A percentile compares a stretch with the other conserved stretches of the same genome.
Evolutionary conservation across 2,329 filamentous ascomycete species (phyloP).

Genomic region (Kalmusia sp.): DNA sequence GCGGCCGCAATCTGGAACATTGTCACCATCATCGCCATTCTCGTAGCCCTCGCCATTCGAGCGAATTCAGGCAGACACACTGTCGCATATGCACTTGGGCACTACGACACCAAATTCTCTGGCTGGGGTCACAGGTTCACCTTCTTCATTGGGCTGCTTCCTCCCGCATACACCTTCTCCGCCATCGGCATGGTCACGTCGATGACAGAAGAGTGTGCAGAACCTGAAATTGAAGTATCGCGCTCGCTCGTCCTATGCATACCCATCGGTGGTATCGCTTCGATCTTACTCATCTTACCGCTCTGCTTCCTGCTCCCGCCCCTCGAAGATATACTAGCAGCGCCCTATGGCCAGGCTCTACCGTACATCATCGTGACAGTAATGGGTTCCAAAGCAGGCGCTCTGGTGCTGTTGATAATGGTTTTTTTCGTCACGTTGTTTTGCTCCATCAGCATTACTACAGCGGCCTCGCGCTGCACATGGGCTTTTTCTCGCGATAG

Average conservation of each 20-base stretch:
- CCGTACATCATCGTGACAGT: constrained; percentile 59
- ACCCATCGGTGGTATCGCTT: constrained; percentile 61
- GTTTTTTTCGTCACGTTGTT: constrained; percentile 60
- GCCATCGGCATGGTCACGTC: constrained; percentile 14
- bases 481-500: constrained; percentile 57
- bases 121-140: constrained; percentile 10
- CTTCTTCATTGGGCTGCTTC: constrained; percentile 10
- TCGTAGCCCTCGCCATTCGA: constrained; percentile 1
- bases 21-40: constrained; percentile 14
- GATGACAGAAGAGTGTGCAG: constrained; percentile 15
- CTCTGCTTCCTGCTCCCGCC: constrained; percentile 60
- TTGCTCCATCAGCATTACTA: constrained; percentile 62
- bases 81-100: constrained; percentile 1
- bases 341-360: constrained; percentile 57
- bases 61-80: constrained; percentile 9
- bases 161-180: constrained; percentile 9
- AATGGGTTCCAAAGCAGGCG: constrained; percentile 58
- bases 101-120: constrained; percentile 9
- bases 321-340: constrained; percentile 52
- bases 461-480: constrained; percentile 56
- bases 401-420: constrained; percentile 57
- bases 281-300: constrained; percentile 63
- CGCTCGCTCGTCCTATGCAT: constrained; percentile 60
- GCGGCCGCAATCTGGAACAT: constrained; percentile 16
- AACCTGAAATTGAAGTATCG: constrained; percentile 58